A percentile compares a stretch with the other conserved stretches of the same genome.
Conservation (phyloP, 805 yeast species). For the Wickerhamiella sergipiensis region DNA sequence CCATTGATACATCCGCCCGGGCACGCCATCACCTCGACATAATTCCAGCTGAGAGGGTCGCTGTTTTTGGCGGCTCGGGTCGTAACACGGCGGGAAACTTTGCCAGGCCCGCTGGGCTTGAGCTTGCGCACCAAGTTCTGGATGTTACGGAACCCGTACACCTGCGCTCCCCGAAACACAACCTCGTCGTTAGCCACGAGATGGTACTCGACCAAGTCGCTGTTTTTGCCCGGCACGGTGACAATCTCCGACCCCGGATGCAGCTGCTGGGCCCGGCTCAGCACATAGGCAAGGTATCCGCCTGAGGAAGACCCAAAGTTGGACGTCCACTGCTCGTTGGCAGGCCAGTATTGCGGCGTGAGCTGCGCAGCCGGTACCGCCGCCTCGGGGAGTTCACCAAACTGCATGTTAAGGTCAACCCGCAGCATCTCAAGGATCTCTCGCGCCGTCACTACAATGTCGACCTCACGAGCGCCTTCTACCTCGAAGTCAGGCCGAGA, state of each 20-base stretch:
- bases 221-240: slow-evolving; percentile 46
- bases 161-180: slow-evolving; percentile 46
- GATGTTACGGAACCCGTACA: slow-evolving; percentile 88
- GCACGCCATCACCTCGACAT: slow-evolving; percentile 94
- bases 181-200: slow-evolving; percentile 31
- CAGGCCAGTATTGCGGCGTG: slow-evolving; percentile 56
- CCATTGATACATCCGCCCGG: slow-evolving; percentile 97
- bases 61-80: slow-evolving; percentile 24
- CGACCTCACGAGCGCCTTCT: slow-evolving; percentile 48
- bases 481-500: slow-evolving; percentile 57
- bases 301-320: slow-evolving; percentile 79
- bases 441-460: slow-evolving; percentile 85
- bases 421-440: slow-evolving; percentile 65
- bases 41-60: slow-evolving; percentile 58
- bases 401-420: slow-evolving; percentile 29
- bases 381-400: slow-evolving; percentile 13
- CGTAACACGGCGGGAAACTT: slow-evolving; percentile 14
- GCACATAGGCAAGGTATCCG: slow-evolving; percentile 68
- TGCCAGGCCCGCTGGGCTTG: slow-evolving; percentile 29
- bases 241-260: slow-evolving; percentile 25
- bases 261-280: slow-evolving; percentile 25
- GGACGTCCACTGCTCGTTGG: slow-evolving; percentile 50
- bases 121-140: slow-evolving; percentile 84
- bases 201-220: slow-evolving; percentile 60
- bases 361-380: background rate